Evolutionary conservation across 2,329 filamentous ascomycete species (phyloP), one percentile per base, ranked within the genome.

Genomic region (Botrytis galanthina): DNA sequence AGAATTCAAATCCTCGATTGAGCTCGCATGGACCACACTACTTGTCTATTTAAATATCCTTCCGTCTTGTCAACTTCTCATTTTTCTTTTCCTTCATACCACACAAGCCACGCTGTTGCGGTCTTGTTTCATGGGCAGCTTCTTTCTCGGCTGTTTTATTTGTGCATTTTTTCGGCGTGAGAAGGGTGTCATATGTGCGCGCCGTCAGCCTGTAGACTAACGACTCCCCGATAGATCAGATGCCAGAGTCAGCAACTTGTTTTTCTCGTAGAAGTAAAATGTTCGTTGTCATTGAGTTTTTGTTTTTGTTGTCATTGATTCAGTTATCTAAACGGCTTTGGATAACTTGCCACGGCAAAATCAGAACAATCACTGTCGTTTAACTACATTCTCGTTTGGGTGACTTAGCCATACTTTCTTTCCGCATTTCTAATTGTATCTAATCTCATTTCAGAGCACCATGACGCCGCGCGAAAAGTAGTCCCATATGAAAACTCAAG

Each of bases 401-500:
- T 54, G 14, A 2, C 14, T 29, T 18, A n/a, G 14, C 6, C 6
- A 6, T 16, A 29, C 14, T 54, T 29, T 4, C 3, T 54, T 54
- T 18, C 12, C 14, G n/a, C 9, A 3, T 54, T 29, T 16, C n/a
- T 29, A 9, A 16, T 29, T 1, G n/a, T 3, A 29, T 18, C 10
- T 7, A 14, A 14, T 14, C 26, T 51, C 48, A 51, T 51, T n/a
- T 4, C 26, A n/a, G 26, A 18, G 14, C 14, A 29, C n/a, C n/a
- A 54, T 29, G 6, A 29, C 6, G n/a, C n/a, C n/a, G 12, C 6
- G 2, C 6, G 8, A 1, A 0, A 3, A 29, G 12, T 29, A 18
- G n/a, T 16, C 29, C 5, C 14, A 2, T 18, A 18, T 29, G 2
- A 54, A 0, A 16, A 18, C 0, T 3, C 3, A 54, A 54, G n/a